These are phyloP conservation scores for Hymenoscyphus linearis DNA, from an alignment of 2,329 filamentous ascomycete species.

Conservation along the genomic window DNA sequence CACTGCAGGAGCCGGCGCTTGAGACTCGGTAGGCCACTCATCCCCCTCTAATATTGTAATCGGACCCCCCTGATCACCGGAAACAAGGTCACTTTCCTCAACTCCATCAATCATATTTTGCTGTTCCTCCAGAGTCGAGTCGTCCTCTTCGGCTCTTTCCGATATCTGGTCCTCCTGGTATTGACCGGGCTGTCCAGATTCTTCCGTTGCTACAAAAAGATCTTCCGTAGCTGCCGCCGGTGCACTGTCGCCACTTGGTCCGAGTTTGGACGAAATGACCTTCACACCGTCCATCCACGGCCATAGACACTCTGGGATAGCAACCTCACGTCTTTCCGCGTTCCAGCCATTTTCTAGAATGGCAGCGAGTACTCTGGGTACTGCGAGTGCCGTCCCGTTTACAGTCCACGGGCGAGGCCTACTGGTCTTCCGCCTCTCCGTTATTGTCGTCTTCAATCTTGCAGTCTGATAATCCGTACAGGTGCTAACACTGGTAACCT, in stretches of 20 bases:
- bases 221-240: not conserved
- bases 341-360: conserved; percentile 90
- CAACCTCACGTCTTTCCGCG: conserved; percentile 59
- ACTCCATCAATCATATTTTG: not conserved
- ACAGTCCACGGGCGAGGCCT: conserved; percentile 80
- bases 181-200: not conserved
- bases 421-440: conserved; percentile 39
- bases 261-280: conserved; percentile 42
- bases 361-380: conserved; percentile 83
- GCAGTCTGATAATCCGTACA: conserved; percentile 94
- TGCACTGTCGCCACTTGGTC: not conserved
- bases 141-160: not conserved
- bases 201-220: not conserved
- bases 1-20: not conserved
- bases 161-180: not conserved
- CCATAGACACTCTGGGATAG: conserved; percentile 72
- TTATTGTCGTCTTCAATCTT: conserved; percentile 20
- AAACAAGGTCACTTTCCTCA: not conserved
- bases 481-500: conserved; percentile 83
- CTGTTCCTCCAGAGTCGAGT: not conserved
- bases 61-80: not conserved
- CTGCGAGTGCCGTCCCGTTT: conserved; percentile 89
- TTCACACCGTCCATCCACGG: conserved; percentile 78
- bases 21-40: not conserved
- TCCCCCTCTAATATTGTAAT: not conserved